Conservation (phyloP, 139 green algal genomes). For the Tetradesmus lagerheimii region DNA sequence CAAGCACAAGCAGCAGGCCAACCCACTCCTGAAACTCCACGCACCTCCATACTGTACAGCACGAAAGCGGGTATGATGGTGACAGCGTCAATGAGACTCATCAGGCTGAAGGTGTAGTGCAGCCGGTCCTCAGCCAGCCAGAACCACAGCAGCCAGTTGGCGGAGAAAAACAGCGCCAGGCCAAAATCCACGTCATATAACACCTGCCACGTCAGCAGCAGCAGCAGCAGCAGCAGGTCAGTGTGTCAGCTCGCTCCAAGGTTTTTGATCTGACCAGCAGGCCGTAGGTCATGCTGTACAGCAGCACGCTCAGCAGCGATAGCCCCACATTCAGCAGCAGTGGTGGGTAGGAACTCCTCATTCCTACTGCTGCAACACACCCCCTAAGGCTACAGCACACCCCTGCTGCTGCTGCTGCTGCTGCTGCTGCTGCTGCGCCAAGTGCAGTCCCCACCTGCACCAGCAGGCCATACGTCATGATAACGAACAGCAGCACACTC, state of each 20-base stretch:
- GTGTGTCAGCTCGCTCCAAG: too few species aligned
- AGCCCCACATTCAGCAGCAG: too few species aligned
- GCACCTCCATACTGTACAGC: conserved; percentile 10
- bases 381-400: too few species aligned
- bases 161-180: conserved; percentile 28
- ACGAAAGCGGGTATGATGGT: conserved; percentile 36
- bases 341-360: too few species aligned
- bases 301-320: background rate
- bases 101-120: conserved; percentile 22
- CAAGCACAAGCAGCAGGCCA: too few species aligned
- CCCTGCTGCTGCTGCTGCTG: background rate
- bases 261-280: background rate
- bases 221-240: background rate
- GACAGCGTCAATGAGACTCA: background rate
- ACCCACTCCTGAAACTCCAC: too few species aligned
- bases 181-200: conserved; percentile 17
- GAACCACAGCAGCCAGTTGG: conserved; percentile 42
- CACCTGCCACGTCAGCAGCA: conserved; percentile 2
- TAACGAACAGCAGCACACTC: too few species aligned
- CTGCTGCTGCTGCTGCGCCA: too few species aligned
- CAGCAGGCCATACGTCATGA: background rate
- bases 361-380: too few species aligned
- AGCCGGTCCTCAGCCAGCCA: conserved; percentile 46
- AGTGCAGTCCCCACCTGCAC: background rate
- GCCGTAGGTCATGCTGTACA: too few species aligned